A percentile compares a stretch with the other conserved stretches of the same genome.
Conservation (phyloP, 495 filamentous ascomycete species). For the Cercophora sp. region DNA sequence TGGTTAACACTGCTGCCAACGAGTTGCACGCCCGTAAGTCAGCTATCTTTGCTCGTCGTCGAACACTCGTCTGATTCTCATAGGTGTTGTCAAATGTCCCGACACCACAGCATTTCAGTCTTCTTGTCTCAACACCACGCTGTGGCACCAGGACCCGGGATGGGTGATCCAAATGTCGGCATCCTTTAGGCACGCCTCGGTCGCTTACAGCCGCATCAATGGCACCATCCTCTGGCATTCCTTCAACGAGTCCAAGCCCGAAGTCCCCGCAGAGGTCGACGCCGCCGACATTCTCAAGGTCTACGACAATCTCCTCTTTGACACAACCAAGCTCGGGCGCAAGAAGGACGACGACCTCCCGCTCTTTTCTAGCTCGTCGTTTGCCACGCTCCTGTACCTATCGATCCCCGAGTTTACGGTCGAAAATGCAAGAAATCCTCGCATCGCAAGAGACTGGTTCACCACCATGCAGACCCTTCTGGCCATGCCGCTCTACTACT, state of each 20-base stretch:
- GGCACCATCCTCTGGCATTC: slow-evolving; percentile 1
- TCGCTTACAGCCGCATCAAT: slow-evolving; percentile 11
- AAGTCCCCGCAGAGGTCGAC: background rate
- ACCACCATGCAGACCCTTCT: background rate
- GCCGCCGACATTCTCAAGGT: background rate
- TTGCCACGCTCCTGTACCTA: slow-evolving; percentile 1
- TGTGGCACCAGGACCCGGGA: background rate
- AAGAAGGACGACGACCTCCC: background rate
- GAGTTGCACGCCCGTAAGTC: slow-evolving; percentile 7
- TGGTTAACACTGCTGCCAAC: slow-evolving; percentile 3
- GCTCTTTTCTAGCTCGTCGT: background rate
- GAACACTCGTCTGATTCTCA: background rate
- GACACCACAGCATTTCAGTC: background rate
- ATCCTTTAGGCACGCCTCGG: background rate
- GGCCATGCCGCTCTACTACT: slow-evolving; percentile 4
- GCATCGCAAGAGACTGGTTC: background rate
- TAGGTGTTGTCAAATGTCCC: slow-evolving; percentile 2
- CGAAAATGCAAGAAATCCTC: slow-evolving; percentile 2
- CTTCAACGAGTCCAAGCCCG: background rate
- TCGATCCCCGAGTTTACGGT: background rate
- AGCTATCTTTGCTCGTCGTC: background rate
- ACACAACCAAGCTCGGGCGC: slow-evolving; percentile 1
- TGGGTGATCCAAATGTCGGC: slow-evolving; percentile 8
- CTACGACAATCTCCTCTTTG: slow-evolving; percentile 7
- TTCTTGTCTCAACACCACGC: background rate